Percentiles rank a stretch among this genome's conserved stretches.
phyloP scores from a whole-genome alignment of 2,329 filamentous ascomycete species.

The Fusarium sambucinum region DNA sequence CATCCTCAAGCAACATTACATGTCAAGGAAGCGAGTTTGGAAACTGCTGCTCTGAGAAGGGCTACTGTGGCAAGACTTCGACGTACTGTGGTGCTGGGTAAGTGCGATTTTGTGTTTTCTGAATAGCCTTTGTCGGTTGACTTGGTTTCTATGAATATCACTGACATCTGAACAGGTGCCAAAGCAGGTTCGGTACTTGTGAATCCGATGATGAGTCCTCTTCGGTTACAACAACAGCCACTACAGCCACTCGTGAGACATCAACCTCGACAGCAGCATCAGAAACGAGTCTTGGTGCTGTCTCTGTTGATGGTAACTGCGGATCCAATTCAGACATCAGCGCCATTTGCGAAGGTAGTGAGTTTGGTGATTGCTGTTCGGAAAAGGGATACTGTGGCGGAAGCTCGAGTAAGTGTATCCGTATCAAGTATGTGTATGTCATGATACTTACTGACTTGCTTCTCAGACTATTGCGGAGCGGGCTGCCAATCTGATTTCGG shows the following conservation, averaged over 20 bases:
- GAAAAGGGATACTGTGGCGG: background rate
- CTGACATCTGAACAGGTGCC: slow-evolving; percentile 2
- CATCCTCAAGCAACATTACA: slow-evolving; percentile 3
- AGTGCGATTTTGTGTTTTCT: background rate
- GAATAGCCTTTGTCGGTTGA: accelerated
- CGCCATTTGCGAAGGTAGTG: background rate
- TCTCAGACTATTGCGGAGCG: background rate
- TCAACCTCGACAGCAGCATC: background rate
- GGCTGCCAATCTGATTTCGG: background rate
- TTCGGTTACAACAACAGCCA: background rate
- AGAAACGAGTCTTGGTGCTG: background rate
- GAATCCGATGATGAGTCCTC: background rate
- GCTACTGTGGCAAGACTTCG: slow-evolving; percentile 2
- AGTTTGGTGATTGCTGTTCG: background rate
- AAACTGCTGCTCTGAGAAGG: slow-evolving; percentile 4
- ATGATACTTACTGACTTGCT: background rate
- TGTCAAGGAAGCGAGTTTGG: slow-evolving; percentile 8
- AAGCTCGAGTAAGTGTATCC: background rate
- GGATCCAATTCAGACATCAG: background rate
- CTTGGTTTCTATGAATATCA: accelerated
- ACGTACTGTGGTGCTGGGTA: slow-evolving; percentile 9
- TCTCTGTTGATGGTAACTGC: background rate
- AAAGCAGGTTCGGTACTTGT: slow-evolving; percentile 3
- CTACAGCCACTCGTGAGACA: background rate
- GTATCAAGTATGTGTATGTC: background rate